These are phyloP conservation scores for Solanum phureja DNA, from an alignment of 257 asterid genomes.

Conservation along the genomic window DNA sequence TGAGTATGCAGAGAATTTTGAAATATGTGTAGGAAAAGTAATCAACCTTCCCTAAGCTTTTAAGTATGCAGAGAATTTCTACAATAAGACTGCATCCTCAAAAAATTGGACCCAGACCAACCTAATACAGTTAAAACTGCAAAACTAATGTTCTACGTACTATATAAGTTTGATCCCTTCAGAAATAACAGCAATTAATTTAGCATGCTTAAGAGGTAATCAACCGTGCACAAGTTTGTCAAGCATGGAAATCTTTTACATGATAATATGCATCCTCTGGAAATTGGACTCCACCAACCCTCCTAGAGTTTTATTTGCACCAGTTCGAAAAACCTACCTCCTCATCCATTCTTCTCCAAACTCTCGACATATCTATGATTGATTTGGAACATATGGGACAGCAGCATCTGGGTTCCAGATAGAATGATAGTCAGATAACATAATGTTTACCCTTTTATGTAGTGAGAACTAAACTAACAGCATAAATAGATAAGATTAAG, in stretches of 20 bases:
- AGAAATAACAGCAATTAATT: neutral
- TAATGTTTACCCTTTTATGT: neutral
- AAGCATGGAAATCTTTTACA: neutral
- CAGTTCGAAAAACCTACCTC: slow-evolving; percentile 39
- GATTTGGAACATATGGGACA: slow-evolving; percentile 95
- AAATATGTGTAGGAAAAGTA: neutral
- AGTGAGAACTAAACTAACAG: neutral
- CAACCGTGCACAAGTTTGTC: neutral
- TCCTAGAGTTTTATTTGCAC: neutral
- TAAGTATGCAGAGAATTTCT: neutral
- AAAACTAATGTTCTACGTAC: neutral
- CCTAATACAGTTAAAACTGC: neutral
- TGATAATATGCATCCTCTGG: neutral
- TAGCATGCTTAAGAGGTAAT: neutral
- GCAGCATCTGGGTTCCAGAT: slow-evolving; percentile 39
- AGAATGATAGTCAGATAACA: neutral
- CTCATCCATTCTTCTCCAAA: slow-evolving; percentile 71
- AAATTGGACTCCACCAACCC: neutral
- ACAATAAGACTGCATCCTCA: neutral
- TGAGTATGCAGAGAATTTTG: neutral
- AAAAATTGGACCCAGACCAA: neutral
- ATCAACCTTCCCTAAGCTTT: neutral
- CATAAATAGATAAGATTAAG: neutral
- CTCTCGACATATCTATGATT: slow-evolving; percentile 62
- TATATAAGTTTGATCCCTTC: neutral